Base-by-base conservation (phyloP, 805 yeast species). In the Candida pseudofarinosa region DNA sequence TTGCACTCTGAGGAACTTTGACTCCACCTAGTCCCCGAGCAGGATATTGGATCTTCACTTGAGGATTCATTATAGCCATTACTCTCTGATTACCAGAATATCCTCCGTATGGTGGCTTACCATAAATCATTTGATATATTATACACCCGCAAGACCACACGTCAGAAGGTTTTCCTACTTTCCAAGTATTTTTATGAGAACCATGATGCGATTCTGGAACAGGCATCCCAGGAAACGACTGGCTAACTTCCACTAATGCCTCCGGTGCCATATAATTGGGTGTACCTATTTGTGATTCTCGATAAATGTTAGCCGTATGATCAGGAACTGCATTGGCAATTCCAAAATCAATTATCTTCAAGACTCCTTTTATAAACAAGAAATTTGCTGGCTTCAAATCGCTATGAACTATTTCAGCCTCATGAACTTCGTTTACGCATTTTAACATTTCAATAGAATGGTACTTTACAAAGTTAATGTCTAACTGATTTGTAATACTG, bases 181-280 rank as follows among this genome's bases (percentile, higher is more conserved):
- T 86, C 91, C 83, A 67, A 31, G 79, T 64, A 44, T 53, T 58
- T 38, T 53, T 56, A 3, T 42, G 48, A 16, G 47, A 44, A 17
- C 46, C 46, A 18, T 30, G 16, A n/a, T 18, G 23, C 5, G 17
- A 17, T n/a, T 43, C 42, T 4, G 51, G 30, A 10, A 43, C 30
- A 3, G 54, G 52, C 16, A 57, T 34, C 1, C 60, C 65, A 43
- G 56, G 60, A 33, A 58, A 55, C 4, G 58, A 44, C 26, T 64
- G 69, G 40, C 61, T 70, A 4, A 66, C 79, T 60, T 85, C 95
- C 36, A 84, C 73, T 45, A 91, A 66, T 0, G 97, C 87, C 62
- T 91, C 99, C 0, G 99, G 99, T 0, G 99, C 97, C 98, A 91
- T 93, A 60, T 91, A 93, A 59, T 86, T 88, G 1, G 97, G 96